Evolutionary conservation across 2,329 filamentous ascomycete species (phyloP).

Genomic region (Lomentospora prolificans): DNA sequence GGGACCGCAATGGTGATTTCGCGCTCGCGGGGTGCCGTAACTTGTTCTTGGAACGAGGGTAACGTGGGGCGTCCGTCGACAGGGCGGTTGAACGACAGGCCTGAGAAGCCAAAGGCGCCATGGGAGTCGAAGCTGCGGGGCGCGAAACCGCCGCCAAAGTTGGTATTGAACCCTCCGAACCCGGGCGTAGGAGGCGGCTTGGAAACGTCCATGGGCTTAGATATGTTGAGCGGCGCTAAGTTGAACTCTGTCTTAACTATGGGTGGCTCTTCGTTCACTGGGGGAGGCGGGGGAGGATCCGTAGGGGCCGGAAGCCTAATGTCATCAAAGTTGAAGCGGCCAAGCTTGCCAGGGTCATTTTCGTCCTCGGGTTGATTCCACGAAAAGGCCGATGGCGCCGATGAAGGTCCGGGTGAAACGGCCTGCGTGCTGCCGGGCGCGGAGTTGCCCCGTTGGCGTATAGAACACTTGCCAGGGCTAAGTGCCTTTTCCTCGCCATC

Average conservation of each 20-base stretch:
- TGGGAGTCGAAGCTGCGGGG: constrained; percentile 6
- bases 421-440: constrained; percentile 36
- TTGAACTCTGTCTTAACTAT: background rate
- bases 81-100: background rate
- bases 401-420: constrained; percentile 54
- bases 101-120: constrained; percentile 2
- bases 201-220: constrained; percentile 7
- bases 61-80: background rate
- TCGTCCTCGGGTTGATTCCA: constrained; percentile 44
- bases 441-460: constrained; percentile 42
- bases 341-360: constrained; percentile 26
- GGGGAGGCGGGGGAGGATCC: background rate
- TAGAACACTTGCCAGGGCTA: constrained; percentile 26
- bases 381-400: constrained; percentile 53
- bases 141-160: constrained; percentile 4
- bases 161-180: background rate
- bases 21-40: background rate
- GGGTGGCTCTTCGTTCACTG: background rate
- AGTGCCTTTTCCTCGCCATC: constrained; percentile 24
- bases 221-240: constrained; percentile 2
- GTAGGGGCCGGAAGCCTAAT: background rate
- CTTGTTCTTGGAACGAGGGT: background rate
- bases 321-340: constrained; percentile 28
- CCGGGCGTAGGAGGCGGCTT: constrained; percentile 8
- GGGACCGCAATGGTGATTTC: constrained; percentile 9